Evolutionary conservation across 768 basidiomycete species (phyloP).

Genomic region (Lactarius quietus): DNA sequence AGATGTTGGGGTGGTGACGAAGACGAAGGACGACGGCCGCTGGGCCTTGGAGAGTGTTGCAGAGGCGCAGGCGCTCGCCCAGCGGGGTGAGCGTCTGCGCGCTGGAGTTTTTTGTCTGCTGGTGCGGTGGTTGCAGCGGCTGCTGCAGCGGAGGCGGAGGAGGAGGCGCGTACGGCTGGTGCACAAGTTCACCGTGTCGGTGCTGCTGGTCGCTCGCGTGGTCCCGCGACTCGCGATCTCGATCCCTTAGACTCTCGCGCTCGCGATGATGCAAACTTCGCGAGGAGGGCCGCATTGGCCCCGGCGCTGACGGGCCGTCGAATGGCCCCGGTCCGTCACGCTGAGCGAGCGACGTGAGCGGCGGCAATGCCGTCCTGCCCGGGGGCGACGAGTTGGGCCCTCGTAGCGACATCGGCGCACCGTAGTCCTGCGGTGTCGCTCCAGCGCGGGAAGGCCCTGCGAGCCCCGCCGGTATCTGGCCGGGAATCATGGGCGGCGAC

Average conservation of each 20-base stretch:
- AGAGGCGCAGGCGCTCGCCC: constrained; percentile 29
- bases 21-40: constrained; percentile 23
- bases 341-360: constrained; percentile 17
- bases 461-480: neutral
- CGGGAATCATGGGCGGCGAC: constrained; percentile 6
- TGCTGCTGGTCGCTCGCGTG: neutral
- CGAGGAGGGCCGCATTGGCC: constrained; percentile 1
- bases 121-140: constrained; percentile 15
- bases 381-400: constrained; percentile 15
- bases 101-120: constrained; percentile 27
- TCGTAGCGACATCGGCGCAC: neutral
- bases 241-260: neutral
- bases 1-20: constrained; percentile 15
- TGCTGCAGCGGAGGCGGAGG: constrained; percentile 22
- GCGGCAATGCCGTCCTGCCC: constrained; percentile 13
- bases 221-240: neutral
- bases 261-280: constrained; percentile 9
- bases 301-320: constrained; percentile 12
- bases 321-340: constrained; percentile 10
- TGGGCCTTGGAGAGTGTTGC: constrained; percentile 26
- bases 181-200: neutral
- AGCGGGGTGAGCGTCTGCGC: constrained; percentile 30
- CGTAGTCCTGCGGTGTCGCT: constrained; percentile 1
- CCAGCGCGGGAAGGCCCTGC: constrained; percentile 5
- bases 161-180: constrained; percentile 23